Evolutionary conservation across 768 basidiomycete genomes (phyloP), one percentile per base, ranked within the genome.

Genomic region (Sarcomyxa edulis): DNA sequence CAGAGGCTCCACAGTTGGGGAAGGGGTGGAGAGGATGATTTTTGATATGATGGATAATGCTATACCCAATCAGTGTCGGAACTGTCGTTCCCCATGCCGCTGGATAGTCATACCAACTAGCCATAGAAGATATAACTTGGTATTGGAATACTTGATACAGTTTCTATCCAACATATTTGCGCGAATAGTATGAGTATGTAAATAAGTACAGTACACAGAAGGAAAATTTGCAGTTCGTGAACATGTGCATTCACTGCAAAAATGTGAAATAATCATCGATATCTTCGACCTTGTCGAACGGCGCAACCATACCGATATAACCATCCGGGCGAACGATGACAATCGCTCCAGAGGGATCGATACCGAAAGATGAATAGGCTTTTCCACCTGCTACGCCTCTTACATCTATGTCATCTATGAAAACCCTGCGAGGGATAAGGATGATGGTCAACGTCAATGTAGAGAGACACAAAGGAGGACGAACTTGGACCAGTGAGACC

Each of bases 271-370:
- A 84, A 1, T 16, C 15, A 22, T 66, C 58, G 31, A 84, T 32
- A 9, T 57, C 50, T 16, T 50, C 36, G 7, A 65, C 46, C n/a
- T 66, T 63, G 20, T 63, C 51, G 28, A 84, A 55, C 0, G 81
- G 71, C 2, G 66, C 66, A 22, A 84, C 60, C 47, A 62, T 65
- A 3, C 76, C 78, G 21, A 86, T 68, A 40, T 82, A 83, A 11
- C 82, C 83, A 48, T 81, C 81, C 6, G 80, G 80, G 18, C 81
- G 66, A 5, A 82, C 69, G 34, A 78, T 60, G 6, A 78, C 68
- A 8, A 78, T 48, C 7, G 68, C 74, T 12, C 78, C 78, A 6
- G 46, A 45, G 5, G 58, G 40, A 22, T 61, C 55, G 31, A 81
- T 66, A 0, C 81, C 81, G 45, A 76, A 82, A 18, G 68, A 65